Percentiles rank a stretch among this genome's conserved stretches.
These are phyloP conservation scores for Scalesia atractyloides DNA, from an alignment of 129 eudicot genomes.

Conservation along the genomic window DNA sequence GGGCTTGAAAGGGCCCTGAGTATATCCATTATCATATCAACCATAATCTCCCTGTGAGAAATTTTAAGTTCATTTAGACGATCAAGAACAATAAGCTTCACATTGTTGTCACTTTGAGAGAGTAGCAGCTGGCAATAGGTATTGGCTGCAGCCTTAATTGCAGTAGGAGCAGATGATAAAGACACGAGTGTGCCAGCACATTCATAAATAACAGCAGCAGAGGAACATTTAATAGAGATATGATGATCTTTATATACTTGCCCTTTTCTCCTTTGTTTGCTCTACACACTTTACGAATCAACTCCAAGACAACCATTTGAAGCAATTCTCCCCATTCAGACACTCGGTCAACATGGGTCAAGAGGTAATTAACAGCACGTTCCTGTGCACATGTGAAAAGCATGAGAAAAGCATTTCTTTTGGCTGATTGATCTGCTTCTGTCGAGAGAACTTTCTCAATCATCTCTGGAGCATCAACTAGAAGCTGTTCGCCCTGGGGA, in stretches of 20 bases:
- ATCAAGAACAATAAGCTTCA: conserved; percentile 94
- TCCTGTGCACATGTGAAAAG: conserved; percentile 93
- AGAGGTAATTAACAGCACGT: conserved; percentile 82
- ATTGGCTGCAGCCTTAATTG: conserved; percentile 90
- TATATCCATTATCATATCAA: conserved; percentile 95
- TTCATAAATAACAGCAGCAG: conserved; percentile 92
- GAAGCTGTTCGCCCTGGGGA: conserved; percentile 91
- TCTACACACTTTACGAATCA: conserved; percentile 92
- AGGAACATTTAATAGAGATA: conserved; percentile 78
- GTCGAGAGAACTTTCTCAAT: conserved; percentile 81
- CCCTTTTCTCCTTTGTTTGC: conserved; percentile 88
- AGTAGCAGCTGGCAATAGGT: conserved; percentile 91
- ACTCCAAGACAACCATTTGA: conserved; percentile 94
- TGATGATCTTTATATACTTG: conserved; percentile 81
- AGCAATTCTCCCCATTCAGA: conserved; percentile 92
- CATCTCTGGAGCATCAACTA: conserved; percentile 92
- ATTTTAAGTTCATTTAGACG: conserved; percentile 81
- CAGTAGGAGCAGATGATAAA: conserved; percentile 93
- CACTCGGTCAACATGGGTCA: conserved; percentile 77
- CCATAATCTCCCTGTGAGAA: conserved; percentile 83
- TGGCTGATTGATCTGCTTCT: conserved; percentile 91
- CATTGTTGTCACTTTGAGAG: conserved; percentile 95
- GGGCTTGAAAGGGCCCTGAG: conserved; percentile 98
- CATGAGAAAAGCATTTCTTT: conserved; percentile 96
- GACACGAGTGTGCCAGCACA: conserved; percentile 97